A percentile compares a stretch with the other conserved stretches of the same genome.
These are phyloP conservation scores for Apiospora phragmitis DNA, from an alignment of 2,329 filamentous ascomycete genomes.

Conservation along the genomic window DNA sequence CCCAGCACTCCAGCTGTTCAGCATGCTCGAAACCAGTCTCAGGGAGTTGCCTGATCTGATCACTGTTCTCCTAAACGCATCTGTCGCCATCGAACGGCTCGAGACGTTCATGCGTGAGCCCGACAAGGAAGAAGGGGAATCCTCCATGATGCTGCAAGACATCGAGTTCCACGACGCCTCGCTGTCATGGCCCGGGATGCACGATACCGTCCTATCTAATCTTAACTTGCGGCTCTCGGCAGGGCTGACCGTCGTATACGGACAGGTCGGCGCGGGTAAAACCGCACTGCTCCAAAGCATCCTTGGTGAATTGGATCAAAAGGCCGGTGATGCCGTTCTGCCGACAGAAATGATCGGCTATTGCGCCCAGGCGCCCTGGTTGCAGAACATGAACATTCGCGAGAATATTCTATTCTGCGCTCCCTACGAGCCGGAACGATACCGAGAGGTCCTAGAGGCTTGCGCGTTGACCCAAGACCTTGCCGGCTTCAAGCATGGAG, in stretches of 20 bases:
- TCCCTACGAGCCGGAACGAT: conserved; percentile 53
- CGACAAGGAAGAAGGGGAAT: conserved; percentile 61
- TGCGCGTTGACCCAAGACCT: conserved; percentile 60
- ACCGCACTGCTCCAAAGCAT: conserved; percentile 60
- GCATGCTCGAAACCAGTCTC: conserved; percentile 71
- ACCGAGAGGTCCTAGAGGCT: conserved; percentile 60
- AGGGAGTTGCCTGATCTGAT: conserved; percentile 75
- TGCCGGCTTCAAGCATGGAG: conserved; percentile 54
- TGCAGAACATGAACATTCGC: conserved; percentile 65
- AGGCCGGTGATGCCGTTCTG: conserved; percentile 47
- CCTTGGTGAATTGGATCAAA: conserved; percentile 67
- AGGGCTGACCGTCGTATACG: conserved; percentile 57
- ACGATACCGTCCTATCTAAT: conserved; percentile 49
- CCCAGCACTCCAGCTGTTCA: conserved; percentile 80
- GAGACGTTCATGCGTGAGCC: conserved; percentile 86
- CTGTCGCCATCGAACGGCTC: conserved; percentile 79
- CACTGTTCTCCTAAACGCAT: conserved; percentile 76
- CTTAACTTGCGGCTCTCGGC: conserved; percentile 47
- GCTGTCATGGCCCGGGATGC: conserved; percentile 77
- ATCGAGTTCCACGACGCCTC: conserved; percentile 64
- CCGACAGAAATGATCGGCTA: conserved; percentile 54
- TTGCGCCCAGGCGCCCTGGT: conserved; percentile 62
- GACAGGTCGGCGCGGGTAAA: conserved; percentile 63
- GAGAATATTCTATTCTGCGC: conserved; percentile 67
- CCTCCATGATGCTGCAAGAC: conserved; percentile 37